These are phyloP conservation scores for Inonotus obliquus DNA, from an alignment of 1,284 basidiomycete genomes.

Conservation along the genomic window DNA sequence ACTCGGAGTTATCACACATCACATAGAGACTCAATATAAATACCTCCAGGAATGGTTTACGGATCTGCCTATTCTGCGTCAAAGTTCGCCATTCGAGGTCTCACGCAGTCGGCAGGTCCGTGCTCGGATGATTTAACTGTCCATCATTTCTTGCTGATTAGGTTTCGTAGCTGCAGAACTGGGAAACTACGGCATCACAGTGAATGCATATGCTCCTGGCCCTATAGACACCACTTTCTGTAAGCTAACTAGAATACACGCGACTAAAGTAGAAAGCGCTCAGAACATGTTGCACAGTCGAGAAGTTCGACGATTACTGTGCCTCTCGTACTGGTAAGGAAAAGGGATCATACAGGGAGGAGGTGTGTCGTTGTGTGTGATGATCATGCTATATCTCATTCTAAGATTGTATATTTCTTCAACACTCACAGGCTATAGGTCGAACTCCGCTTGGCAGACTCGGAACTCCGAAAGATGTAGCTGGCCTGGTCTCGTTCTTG, in stretches of 20 bases:
- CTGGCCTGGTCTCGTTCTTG: slow-evolving; percentile 21
- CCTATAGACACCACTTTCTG: slow-evolving; percentile 23
- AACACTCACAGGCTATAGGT: no score
- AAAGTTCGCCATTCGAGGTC: slow-evolving; percentile 9
- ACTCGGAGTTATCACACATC: neutral
- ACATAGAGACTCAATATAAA: neutral
- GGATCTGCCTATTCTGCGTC: slow-evolving; percentile 12
- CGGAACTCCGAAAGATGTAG: slow-evolving; percentile 20
- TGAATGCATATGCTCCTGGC: slow-evolving; percentile 28
- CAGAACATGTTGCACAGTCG: no score
- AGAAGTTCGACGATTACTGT: no score
- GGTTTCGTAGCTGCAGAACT: slow-evolving; percentile 14
- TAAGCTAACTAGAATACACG: slow-evolving; percentile 11
- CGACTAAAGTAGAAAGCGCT: no score
- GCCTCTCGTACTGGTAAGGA: no score
- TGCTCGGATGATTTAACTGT: neutral
- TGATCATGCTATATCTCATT: no score
- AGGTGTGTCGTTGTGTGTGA: no score
- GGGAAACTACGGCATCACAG: slow-evolving; percentile 24
- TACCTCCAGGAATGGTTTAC: slow-evolving; percentile 12
- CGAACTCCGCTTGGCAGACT: no score
- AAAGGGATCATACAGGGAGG: no score
- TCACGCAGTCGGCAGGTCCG: slow-evolving; percentile 9
- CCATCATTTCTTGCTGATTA: neutral
- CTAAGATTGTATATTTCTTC: no score